Base-by-base conservation (phyloP, 2,329 filamentous ascomycete species). In the Parasarocladium wereldwijsianum region DNA sequence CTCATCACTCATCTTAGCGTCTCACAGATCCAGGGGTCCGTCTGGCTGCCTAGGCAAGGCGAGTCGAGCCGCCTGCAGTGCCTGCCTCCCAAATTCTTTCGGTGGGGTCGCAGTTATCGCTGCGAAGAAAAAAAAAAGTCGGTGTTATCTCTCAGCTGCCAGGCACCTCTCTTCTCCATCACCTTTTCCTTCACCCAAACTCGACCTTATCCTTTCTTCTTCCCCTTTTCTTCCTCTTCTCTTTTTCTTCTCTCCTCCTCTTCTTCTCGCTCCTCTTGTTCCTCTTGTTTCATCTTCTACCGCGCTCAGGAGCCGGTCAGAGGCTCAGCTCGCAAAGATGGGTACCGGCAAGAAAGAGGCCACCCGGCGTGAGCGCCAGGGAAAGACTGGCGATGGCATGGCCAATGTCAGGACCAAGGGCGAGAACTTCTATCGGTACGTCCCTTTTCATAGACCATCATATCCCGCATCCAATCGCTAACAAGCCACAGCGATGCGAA, bases 341-440 rank as follows among this genome's bases (percentile, higher is more conserved):
- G 85, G 85, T 58, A 79, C 76, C 45, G 77, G 73, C 46, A 96
- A 96, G 68, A 94, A 94, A 58, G 87, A 96, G 60, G 75, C 74
- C 40, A 70, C 63, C 53, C 76, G 87, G 59, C 79, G 80, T 53
- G 69, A 68, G 62, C 80, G 85, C 54, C 76, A 94, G 68, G 84
- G 83, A 43, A 87, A 86, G 61, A 70, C 70, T 29, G 70, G 71
- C 41, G 79, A 90, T 72, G 84, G 84, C 52, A 84, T 93, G 72
- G 75, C 61, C 46, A 96, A 96, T 60, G 82, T 96, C 49, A 83
- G 77, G 47, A 66, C 75, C 44, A 98, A 98, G 62, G 90, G 90
- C 59, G 87, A 96, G 66, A 96, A 96, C 64, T 98, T 96, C 62
- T 96, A 96, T 64, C 75, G 82, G 67, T 78, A 61, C 40, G 64